Evolutionary conservation across 495 filamentous ascomycete species (phyloP).

Genomic region (Niebla homalea): DNA sequence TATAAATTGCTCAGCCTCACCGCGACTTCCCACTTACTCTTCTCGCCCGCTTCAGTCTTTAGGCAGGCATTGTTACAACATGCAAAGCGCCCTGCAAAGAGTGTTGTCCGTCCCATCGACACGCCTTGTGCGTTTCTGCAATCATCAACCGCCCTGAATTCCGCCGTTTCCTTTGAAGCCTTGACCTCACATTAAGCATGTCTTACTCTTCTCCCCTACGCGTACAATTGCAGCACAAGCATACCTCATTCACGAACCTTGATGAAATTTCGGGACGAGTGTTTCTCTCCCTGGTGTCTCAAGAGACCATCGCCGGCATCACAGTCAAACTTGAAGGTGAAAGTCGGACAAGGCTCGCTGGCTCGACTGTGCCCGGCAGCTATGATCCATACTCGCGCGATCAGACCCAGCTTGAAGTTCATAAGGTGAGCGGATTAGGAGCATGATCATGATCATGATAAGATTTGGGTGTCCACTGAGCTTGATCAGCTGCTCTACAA

Average conservation of each 20-base stretch:
- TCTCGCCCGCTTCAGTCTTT: no score
- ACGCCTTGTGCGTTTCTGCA: no score
- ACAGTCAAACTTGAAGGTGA: slow-evolving; percentile 93
- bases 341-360: slow-evolving; percentile 50
- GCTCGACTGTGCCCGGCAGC: slow-evolving; percentile 20
- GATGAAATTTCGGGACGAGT: slow-evolving; percentile 64
- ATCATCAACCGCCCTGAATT: no score
- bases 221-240: slow-evolving; percentile 61
- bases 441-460: background rate
- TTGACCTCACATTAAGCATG: background rate
- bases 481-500: slow-evolving; percentile 49
- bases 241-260: slow-evolving; percentile 75
- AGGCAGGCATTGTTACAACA: no score
- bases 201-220: slow-evolving; percentile 25
- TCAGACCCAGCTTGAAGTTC: slow-evolving; percentile 55
- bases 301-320: slow-evolving; percentile 60
- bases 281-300: slow-evolving; percentile 46
- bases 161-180: no score
- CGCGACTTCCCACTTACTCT: no score
- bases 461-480: slow-evolving; percentile 5
- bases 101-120: no score
- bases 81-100: no score
- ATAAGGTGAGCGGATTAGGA: slow-evolving; percentile 45
- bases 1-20: no score
- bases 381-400: slow-evolving; percentile 43